Evolutionary conservation across 257 asterid species (phyloP).

Genomic region (Solanum infundibuliforme): DNA sequence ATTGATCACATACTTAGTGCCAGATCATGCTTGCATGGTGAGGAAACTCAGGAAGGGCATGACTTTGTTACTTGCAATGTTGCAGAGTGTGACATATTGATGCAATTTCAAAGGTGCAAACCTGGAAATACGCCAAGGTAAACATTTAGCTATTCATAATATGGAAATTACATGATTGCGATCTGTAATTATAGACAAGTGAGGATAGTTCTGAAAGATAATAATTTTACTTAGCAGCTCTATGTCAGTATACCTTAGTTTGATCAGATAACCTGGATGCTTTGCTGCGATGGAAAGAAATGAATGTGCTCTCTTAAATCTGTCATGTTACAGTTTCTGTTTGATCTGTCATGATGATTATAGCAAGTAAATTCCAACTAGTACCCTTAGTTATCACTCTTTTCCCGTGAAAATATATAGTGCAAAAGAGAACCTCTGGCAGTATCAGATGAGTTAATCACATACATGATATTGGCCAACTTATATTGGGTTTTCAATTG

Average conservation of each 20-base stretch:
- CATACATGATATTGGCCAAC: background rate
- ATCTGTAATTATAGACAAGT: background rate
- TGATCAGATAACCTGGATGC: background rate
- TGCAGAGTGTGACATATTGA: slow-evolving; percentile 69
- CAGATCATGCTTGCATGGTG: slow-evolving; percentile 75
- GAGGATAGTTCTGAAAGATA: background rate
- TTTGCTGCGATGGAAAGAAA: background rate
- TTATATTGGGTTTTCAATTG: background rate
- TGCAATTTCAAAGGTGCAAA: slow-evolving; percentile 86
- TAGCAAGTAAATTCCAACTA: background rate
- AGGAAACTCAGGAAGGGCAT: slow-evolving; percentile 44
- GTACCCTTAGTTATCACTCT: background rate
- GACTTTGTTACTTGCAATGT: slow-evolving; percentile 67
- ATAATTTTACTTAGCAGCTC: background rate
- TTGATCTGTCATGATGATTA: background rate
- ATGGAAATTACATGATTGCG: slow-evolving; percentile 1
- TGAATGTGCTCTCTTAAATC: background rate
- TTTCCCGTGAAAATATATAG: background rate
- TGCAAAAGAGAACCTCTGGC: background rate
- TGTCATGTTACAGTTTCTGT: background rate
- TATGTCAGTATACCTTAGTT: background rate
- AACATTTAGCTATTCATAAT: slow-evolving; percentile 4
- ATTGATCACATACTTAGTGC: slow-evolving; percentile 88
- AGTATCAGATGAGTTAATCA: background rate
- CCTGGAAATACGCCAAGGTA: slow-evolving; percentile 75